Base-by-base conservation (phyloP, 208 protist species). In the Trypanosoma brucei region DNA sequence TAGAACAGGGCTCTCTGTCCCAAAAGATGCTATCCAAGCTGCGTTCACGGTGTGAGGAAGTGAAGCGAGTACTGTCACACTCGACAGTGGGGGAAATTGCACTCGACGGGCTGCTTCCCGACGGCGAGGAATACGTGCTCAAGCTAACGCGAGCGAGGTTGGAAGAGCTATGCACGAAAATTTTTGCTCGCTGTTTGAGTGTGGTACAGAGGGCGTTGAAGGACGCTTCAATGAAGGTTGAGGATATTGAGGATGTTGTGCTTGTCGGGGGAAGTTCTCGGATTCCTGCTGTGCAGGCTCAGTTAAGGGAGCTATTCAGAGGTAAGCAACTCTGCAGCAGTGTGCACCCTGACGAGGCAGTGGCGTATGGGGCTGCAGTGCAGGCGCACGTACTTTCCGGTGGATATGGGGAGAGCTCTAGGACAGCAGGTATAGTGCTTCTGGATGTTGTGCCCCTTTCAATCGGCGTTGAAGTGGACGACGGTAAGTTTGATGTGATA, bases 351-450 rank as follows among this genome's bases (percentile, higher is more conserved):
- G 90, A 99, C 70, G 98, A 99, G 81, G 98, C 97, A 11, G 98
- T 99, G 13, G 98, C 98, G 3, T 91, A 98, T 36, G 98, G 99
- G 42, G 99, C 99, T 11, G 98, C 98, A n/a, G 97, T 99, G 60
- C 98, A 99, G 84, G 99, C 92, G 14, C 88, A 81, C 70, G 90
- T 98, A 8, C 50, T 54, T 54, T 7, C 50, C 5, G 22, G 22
- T 7, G 30, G n/a, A 6, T 33, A n/a, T 31, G 11, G 8, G n/a
- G 50, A n/a, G 6, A n/a, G 22, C 31, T 71, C 68, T 34, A 53
- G 65, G 30, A 97, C 92, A 46, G 94, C 95, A 14, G 83, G 98
- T 6, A 76, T 99, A 3, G 86, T 99, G 7, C 79, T 99, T 8
- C 81, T 98, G 68, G 97, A 97, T 57, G 92, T 97, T 8, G 96